Conservation (phyloP, 2,329 filamentous ascomycete genomes). For the Cercospora zeae-maydis region DNA sequence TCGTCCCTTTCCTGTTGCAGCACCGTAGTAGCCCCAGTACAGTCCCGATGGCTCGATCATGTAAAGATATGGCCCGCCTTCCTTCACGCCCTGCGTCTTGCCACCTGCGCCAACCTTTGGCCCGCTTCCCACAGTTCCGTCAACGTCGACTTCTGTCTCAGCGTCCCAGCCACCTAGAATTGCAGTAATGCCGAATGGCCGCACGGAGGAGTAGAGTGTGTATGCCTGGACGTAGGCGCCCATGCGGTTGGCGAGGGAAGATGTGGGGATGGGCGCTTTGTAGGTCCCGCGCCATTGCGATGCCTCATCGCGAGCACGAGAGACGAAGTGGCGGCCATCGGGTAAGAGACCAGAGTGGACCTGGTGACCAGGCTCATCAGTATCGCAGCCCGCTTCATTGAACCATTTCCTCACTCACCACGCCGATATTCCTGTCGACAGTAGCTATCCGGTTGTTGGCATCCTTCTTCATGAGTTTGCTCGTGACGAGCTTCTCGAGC, state of each 20-base stretch:
- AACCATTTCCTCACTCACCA: conserved; percentile 57
- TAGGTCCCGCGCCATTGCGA: conserved; percentile 86
- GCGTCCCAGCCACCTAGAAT: conserved; percentile 94
- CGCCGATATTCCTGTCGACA: conserved; percentile 87
- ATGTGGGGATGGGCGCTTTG: conserved; percentile 88
- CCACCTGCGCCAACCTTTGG: conserved; percentile 77
- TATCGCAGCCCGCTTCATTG: neutral
- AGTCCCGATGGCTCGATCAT: conserved; percentile 98
- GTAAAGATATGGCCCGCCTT: conserved; percentile 90
- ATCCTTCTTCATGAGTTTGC: conserved; percentile 89
- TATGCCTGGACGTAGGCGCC: conserved; percentile 96
- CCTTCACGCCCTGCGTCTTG: conserved; percentile 68
- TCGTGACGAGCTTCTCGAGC: conserved; percentile 92
- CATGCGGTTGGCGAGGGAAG: conserved; percentile 86
- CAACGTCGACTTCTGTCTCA: conserved; percentile 77
- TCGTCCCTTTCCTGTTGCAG: conserved; percentile 92
- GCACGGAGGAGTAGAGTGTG: conserved; percentile 94
- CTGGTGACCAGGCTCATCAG: conserved; percentile 45
- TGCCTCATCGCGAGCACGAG: conserved; percentile 90
- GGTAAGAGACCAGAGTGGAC: conserved; percentile 92
- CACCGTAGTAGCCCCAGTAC: conserved; percentile 99
- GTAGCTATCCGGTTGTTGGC: conserved; percentile 97
- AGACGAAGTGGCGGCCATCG: conserved; percentile 91
- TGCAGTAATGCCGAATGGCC: conserved; percentile 92
- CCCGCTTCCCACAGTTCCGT: conserved; percentile 83